A percentile compares a stretch with the other conserved stretches of the same genome.
Evolutionary conservation across 202 grass and related monocot species (phyloP).

Genomic region (Hordeum pubiflorum): DNA sequence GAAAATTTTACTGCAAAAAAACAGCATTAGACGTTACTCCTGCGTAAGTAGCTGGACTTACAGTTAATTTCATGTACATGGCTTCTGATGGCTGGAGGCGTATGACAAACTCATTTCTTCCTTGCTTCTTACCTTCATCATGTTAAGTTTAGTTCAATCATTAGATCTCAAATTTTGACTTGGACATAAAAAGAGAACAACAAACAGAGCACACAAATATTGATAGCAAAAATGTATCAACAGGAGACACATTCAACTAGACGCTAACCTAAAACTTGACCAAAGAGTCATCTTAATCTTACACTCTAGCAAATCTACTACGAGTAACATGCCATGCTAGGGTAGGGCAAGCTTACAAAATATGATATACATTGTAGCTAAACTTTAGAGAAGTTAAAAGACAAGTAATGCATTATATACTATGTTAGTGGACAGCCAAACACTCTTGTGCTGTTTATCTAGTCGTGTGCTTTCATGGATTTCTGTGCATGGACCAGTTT

Average conservation of each 20-base stretch:
- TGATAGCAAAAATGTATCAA: not conserved
- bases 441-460: not conserved
- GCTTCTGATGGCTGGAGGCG: conserved; percentile 92
- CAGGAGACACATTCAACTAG: not conserved
- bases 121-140: conserved; percentile 86
- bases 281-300: not conserved
- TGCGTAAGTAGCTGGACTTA: conserved; percentile 40
- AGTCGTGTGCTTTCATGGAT: not conserved
- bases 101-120: conserved; percentile 99
- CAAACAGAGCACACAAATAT: not conserved
- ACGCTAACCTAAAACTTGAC: not conserved
- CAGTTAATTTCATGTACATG: conserved; percentile 99
- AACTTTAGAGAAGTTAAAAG: not conserved
- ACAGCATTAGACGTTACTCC: not conserved
- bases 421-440: not conserved
- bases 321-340: not conserved
- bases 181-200: not conserved
- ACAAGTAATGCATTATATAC: not conserved
- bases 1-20: not conserved
- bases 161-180: conserved; percentile 12
- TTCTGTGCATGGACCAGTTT: conserved; percentile 1
- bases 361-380: not conserved
- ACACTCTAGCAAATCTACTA: not conserved
- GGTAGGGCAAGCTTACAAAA: not conserved
- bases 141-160: conserved; percentile 11